Conservation (phyloP, 139 green algal species). For the Astrephomene gubernaculifera region DNA sequence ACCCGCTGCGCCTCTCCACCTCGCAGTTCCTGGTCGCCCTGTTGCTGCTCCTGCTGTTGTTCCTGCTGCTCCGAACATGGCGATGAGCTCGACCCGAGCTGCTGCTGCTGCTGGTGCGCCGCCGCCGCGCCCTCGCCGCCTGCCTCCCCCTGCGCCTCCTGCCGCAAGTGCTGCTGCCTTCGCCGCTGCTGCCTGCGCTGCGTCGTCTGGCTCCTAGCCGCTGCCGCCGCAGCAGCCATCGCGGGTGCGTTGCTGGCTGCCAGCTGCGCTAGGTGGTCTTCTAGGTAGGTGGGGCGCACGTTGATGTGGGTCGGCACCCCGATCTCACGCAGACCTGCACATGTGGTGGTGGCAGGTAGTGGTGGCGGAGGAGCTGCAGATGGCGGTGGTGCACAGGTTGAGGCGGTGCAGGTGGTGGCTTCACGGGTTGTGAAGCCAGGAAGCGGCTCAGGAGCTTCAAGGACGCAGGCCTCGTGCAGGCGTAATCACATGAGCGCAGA, state of each 20-base stretch:
- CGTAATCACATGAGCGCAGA: too few relatives aligned
- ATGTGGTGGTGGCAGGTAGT: neutral
- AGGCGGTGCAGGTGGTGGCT: too few relatives aligned
- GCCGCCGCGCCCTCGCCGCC: neutral
- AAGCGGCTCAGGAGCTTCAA: too few relatives aligned
- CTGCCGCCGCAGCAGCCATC: neutral
- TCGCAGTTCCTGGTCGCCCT: neutral
- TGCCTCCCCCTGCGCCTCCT: too few relatives aligned
- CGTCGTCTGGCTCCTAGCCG: neutral
- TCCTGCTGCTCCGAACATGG: too few relatives aligned
- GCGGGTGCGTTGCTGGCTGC: slow-evolving; percentile 9
- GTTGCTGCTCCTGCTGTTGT: neutral
- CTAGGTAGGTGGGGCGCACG: slow-evolving; percentile 17
- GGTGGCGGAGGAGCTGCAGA: too few relatives aligned
- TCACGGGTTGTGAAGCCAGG: too few relatives aligned
- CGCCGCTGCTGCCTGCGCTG: slow-evolving; percentile 11
- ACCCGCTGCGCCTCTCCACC: too few relatives aligned
- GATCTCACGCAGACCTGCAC: slow-evolving; percentile 20
- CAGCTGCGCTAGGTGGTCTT: slow-evolving; percentile 16
- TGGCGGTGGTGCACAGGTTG: too few relatives aligned
- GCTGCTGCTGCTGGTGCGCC: slow-evolving; percentile 10
- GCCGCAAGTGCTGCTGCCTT: neutral
- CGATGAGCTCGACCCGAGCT: too few relatives aligned
- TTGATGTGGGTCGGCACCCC: slow-evolving; percentile 31
- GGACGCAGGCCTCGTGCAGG: too few relatives aligned